These are phyloP conservation scores for Huntiella moniliformis DNA, from an alignment of 2,329 filamentous ascomycete species.

Conservation along the genomic window DNA sequence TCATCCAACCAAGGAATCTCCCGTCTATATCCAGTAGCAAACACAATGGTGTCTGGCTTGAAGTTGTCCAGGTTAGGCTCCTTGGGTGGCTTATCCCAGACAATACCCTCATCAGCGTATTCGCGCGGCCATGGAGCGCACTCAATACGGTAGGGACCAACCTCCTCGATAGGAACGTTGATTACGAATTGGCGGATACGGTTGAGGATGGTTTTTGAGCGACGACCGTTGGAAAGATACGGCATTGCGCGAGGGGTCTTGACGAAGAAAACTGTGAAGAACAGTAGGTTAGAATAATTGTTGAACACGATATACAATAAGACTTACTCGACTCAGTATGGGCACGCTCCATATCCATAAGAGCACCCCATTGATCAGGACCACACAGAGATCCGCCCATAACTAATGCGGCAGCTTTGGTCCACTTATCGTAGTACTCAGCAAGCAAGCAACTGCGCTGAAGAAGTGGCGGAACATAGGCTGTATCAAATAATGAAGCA, in stretches of 20 bases:
- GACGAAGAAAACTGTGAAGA: conserved; percentile 22
- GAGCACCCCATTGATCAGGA: conserved; percentile 29
- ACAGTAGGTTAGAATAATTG: neutral
- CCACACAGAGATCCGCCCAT: conserved; percentile 28
- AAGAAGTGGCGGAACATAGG: conserved; percentile 28
- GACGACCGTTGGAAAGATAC: conserved; percentile 23
- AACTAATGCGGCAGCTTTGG: conserved; percentile 24
- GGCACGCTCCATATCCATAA: conserved; percentile 21
- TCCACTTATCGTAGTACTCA: conserved; percentile 27
- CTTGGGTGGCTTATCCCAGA: conserved; percentile 13
- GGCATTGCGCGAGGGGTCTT: conserved; percentile 26
- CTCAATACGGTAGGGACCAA: conserved; percentile 23
- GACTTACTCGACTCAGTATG: conserved; percentile 19
- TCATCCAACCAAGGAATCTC: conserved; percentile 23
- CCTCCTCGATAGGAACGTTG: conserved; percentile 23
- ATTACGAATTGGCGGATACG: conserved; percentile 21
- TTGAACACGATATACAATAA: conserved; percentile 1
- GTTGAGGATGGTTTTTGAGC: conserved; percentile 18
- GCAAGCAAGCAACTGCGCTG: conserved; percentile 25
- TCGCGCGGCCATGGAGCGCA: conserved; percentile 25
- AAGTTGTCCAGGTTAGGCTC: conserved; percentile 12
- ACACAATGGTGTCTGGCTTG: conserved; percentile 26
- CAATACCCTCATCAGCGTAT: conserved; percentile 20
- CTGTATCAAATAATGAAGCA: conserved; percentile 31
- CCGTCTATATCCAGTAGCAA: conserved; percentile 28